Base-by-base conservation (phyloP, 805 yeast species). In the Kodamaea laetipori region DNA sequence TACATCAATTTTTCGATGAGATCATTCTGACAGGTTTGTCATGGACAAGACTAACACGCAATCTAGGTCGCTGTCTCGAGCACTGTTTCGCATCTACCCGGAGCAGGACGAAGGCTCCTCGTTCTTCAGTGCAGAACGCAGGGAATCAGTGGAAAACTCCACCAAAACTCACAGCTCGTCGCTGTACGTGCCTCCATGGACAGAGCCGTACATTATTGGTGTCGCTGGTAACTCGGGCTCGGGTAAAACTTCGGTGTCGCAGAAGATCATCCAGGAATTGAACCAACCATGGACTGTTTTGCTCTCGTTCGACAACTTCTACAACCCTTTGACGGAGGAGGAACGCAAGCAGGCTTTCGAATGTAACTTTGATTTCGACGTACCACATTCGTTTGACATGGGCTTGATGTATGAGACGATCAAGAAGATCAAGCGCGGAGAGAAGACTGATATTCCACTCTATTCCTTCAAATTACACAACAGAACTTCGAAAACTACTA, bases 271-370 rank as follows among this genome's bases (percentile, higher is more conserved):
- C 41, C 78, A 84, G 43, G 81, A 82, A 48, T 66, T 78, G 47
- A 83, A 88, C 64, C 88, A 88, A 43, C 98, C 98, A 1, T 90
- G 98, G 97, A 88, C 97, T 0, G 92, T 94, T 9, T 70, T 94
- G 44, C 59, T 92, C 15, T 86, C 97, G 1, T 74, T 90, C 67
- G 99, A 94, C 60, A 92, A 92, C 64, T 94, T 92, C 60, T 94
- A 94, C 67, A 80, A 76, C 37, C 94, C 94, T 0, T 70, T 94
- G 52, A 74, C 71, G 1, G 66, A 62, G 2, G 92, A 80, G 33
- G 79, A 87, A 50, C 71, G 85, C 12, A 54, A 69, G 44, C 56
- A 52, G 41, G 98, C 97, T 0, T 85, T 83, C 58, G 57, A 66
- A 6, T 77, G 84, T 52, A 79, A 88, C 50, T 86, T 74, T 57